Evolutionary conservation across 2,329 filamentous ascomycete genomes (phyloP), one percentile per base, ranked within the genome.

Genomic region (Aspergillus unguis): DNA sequence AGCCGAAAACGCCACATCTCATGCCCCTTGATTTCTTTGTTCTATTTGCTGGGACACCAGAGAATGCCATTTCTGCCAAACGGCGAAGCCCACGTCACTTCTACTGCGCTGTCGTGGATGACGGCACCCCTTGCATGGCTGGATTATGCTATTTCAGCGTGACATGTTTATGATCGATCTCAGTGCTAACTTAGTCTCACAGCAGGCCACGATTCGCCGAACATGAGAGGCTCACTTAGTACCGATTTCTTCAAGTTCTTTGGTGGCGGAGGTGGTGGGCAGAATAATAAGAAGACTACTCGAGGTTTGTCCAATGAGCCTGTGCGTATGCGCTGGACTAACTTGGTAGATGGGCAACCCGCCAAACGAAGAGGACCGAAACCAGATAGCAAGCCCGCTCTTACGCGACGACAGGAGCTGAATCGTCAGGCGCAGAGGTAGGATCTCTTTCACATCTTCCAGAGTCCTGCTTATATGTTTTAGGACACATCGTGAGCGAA

Each of bases 351-450:
- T 77, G 92, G 90, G 42, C 87, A 94, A 65, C 80, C 87, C 6
- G 85, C 90, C 2, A 99, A 97, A 75, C 85, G 90, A 60, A 85
- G 94, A 71, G 94, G 94, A 1, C 94, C 94, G 0, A 97, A 97
- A 70, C 94, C 94, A 23, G 94, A 97, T 71, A 95, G 88, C 77
- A 96, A 95, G 69, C 94, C 94, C 17, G 92, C 94, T 41, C 76
- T 96, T 64, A 97, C 92, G 23, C 82, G 92, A 57, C 84, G 92
- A 58, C 94, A 97, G 69, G 92, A 97, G 71, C 77, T 97, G 56
- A 97, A 97, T 69, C 84, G 94, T 58, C 92, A 97, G 75, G 94
- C 94, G 29, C 94, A 97, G 73, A 87, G 92, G 92, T 95, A 83
- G 37, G 52, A 37, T 31, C 11, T 11, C 25, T 35, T 9, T 28